Percentiles rank a stretch among this genome's conserved stretches.
These are phyloP conservation scores for Blastocystis sp. DNA, from an alignment of 352 stramenopile genomes.

Conservation along the genomic window DNA sequence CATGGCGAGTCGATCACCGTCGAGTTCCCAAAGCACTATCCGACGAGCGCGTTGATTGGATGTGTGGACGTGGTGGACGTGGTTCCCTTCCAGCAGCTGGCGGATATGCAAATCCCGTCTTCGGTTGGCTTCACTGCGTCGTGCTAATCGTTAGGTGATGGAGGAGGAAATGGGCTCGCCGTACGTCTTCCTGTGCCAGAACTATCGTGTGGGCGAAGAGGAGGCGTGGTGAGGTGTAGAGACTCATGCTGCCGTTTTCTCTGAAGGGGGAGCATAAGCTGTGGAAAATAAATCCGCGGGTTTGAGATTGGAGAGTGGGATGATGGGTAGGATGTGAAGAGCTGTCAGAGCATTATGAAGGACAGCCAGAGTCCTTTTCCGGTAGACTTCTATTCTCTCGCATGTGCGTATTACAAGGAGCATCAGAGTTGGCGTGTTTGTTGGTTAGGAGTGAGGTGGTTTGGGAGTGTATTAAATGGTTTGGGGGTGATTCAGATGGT, in stretches of 20 bases:
- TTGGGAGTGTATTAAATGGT: no score
- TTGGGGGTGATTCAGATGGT: no score
- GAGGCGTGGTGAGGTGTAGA: neutral
- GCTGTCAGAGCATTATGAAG: slow-evolving; percentile 54
- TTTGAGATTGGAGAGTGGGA: neutral
- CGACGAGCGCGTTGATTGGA: slow-evolving; percentile 28
- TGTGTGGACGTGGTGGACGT: slow-evolving; percentile 62
- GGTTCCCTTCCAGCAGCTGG: neutral
- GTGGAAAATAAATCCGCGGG: slow-evolving; percentile 63
- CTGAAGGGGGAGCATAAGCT: slow-evolving; percentile 57
- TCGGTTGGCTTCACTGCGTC: no score
- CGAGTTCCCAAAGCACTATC: slow-evolving; percentile 59
- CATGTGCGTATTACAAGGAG: neutral
- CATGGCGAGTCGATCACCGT: slow-evolving; percentile 17
- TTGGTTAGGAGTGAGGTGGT: no score
- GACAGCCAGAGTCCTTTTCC: slow-evolving; percentile 46
- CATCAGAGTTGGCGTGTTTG: neutral
- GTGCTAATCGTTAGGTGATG: no score
- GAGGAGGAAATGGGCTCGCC: slow-evolving; percentile 52
- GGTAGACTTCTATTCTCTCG: slow-evolving; percentile 41
- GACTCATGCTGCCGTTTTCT: slow-evolving; percentile 37
- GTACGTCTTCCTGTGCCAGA: slow-evolving; percentile 57
- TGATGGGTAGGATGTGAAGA: slow-evolving; percentile 45
- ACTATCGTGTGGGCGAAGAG: slow-evolving; percentile 18
- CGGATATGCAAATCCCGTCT: neutral